Conservation (phyloP, 1,284 basidiomycete genomes). For the Marasmius tenuissimus region DNA sequence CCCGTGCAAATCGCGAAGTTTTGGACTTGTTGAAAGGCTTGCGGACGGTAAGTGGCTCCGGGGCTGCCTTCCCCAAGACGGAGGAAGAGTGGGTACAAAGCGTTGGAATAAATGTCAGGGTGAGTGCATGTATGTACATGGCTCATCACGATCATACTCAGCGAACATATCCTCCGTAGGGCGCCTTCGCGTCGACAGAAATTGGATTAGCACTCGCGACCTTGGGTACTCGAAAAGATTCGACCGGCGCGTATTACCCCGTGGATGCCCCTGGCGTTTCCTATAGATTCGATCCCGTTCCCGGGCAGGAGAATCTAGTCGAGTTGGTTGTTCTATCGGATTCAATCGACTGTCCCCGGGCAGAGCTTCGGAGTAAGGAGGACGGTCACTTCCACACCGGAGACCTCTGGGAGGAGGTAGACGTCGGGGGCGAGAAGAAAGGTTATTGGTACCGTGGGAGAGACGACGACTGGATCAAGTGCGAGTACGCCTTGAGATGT, state of each 20-base stretch:
- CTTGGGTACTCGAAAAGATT: neutral
- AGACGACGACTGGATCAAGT: conserved; percentile 64
- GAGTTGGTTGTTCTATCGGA: conserved; percentile 50
- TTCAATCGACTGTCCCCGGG: conserved; percentile 51
- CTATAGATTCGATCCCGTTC: conserved; percentile 59
- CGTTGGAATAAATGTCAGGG: neutral
- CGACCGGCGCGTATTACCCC: conserved; percentile 35
- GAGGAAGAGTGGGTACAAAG: no score
- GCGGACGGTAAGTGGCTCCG: no score
- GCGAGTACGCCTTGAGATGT: conserved; percentile 50
- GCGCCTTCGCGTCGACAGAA: neutral
- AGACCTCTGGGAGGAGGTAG: conserved; percentile 51
- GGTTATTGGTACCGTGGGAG: conserved; percentile 51
- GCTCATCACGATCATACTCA: neutral
- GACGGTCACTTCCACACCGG: conserved; percentile 61
- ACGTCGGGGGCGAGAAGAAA: conserved; percentile 29
- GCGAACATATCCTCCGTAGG: neutral
- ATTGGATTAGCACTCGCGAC: neutral
- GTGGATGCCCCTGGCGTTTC: conserved; percentile 44
- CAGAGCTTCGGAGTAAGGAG: conserved; percentile 36
- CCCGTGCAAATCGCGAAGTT: no score
- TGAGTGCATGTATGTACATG: neutral
- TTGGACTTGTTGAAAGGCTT: no score
- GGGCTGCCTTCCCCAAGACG: no score
- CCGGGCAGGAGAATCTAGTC: conserved; percentile 33